A percentile compares a stretch with the other conserved stretches of the same genome.
These are phyloP conservation scores for Cajanus cajan DNA, from an alignment of 306 rosid species.

Conservation along the genomic window DNA sequence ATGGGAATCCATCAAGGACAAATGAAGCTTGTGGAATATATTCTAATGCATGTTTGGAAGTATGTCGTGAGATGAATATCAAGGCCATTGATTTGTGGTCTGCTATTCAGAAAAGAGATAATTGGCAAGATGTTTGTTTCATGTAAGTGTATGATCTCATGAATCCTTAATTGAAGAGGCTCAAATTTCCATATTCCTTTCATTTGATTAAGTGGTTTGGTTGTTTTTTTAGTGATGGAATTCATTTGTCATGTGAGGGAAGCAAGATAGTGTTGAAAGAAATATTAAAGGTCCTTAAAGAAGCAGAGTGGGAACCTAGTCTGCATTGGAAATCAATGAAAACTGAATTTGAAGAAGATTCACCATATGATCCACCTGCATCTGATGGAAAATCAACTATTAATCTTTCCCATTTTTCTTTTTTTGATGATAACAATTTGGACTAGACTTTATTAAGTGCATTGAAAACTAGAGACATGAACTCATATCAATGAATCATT, in stretches of 20 bases:
- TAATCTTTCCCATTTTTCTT: background rate
- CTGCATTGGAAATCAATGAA: constrained; percentile 49
- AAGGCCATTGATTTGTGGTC: constrained; percentile 61
- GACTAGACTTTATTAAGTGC: background rate
- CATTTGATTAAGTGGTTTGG: background rate
- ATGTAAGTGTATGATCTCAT: constrained; percentile 41
- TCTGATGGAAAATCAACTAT: constrained; percentile 35
- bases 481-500: background rate
- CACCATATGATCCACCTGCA: constrained; percentile 35
- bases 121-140: constrained; percentile 60
- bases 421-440: background rate
- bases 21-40: constrained; percentile 48
- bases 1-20: constrained; percentile 11
- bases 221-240: constrained; percentile 53
- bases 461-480: background rate
- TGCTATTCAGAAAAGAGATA: constrained; percentile 47
- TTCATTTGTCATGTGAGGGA: constrained; percentile 59
- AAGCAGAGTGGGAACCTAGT: constrained; percentile 67
- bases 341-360: constrained; percentile 54
- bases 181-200: background rate
- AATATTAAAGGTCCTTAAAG: constrained; percentile 49
- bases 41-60: constrained; percentile 61
- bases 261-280: constrained; percentile 57
- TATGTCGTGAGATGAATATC: constrained; percentile 51
- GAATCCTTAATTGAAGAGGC: background rate